phyloP scores from a whole-genome alignment of 208 protist genomes.

The Angomonas deanei region DNA sequence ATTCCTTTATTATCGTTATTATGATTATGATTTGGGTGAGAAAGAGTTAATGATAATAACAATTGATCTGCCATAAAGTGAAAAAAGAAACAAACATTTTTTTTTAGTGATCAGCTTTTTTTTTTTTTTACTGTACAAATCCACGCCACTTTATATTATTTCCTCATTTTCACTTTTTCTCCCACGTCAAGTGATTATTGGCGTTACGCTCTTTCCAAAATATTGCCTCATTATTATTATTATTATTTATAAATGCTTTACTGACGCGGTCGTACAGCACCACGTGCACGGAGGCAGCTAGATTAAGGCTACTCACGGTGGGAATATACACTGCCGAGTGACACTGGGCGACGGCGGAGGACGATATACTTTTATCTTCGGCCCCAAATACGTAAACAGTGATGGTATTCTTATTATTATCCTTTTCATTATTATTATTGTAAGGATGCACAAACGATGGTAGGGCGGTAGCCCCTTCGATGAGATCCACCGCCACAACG shows the following conservation, averaged over 20 bases:
- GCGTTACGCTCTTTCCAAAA: slow-evolving; percentile 24
- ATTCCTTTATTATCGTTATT: slow-evolving; percentile 2
- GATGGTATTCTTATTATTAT: slow-evolving; percentile 13
- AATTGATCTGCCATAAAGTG: neutral
- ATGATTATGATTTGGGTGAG: slow-evolving; percentile 4
- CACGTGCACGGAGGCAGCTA: slow-evolving; percentile 62
- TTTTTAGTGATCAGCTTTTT: neutral
- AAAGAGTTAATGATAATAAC: neutral
- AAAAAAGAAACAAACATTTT: neutral
- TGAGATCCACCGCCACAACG: slow-evolving; percentile 64
- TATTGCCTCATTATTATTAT: slow-evolving; percentile 3
- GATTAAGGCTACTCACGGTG: slow-evolving; percentile 66
- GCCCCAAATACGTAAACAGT: slow-evolving; percentile 69
- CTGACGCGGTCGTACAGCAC: slow-evolving; percentile 63
- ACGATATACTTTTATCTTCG: slow-evolving; percentile 51
- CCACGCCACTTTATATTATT: neutral
- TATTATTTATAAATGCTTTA: slow-evolving; percentile 19
- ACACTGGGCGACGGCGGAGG: slow-evolving; percentile 29
- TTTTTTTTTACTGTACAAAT: neutral
- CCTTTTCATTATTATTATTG: neutral
- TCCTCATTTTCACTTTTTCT: neutral
- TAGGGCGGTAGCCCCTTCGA: slow-evolving; percentile 35
- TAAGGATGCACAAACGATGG: slow-evolving; percentile 28
- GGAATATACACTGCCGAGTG: slow-evolving; percentile 65
- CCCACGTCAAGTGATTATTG: slow-evolving; percentile 45